A percentile compares a stretch with the other conserved stretches of the same genome.
phyloP scores from a whole-genome alignment of 495 filamentous ascomycete genomes.

The Penicillium crystallinum region DNA sequence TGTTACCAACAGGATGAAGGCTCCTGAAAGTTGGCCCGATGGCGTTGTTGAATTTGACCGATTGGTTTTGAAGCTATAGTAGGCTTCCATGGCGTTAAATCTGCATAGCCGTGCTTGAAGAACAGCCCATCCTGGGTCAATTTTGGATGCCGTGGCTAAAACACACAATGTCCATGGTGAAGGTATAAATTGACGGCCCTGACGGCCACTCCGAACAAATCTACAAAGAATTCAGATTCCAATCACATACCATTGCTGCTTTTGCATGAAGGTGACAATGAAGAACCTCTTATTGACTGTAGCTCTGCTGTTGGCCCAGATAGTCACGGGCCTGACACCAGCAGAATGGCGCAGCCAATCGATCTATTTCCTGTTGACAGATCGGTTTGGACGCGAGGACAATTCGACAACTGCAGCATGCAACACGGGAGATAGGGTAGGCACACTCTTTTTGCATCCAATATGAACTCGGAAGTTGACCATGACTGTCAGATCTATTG shows the following conservation, averaged over 20 bases:
- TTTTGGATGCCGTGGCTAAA: neutral
- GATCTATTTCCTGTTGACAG: conserved; percentile 72
- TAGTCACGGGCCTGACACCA: conserved; percentile 29
- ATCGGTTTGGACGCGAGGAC: conserved; percentile 66
- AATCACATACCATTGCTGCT: neutral
- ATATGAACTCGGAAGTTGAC: neutral
- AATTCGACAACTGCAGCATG: conserved; percentile 55
- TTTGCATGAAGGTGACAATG: neutral
- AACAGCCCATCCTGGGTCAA: neutral
- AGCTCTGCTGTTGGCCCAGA: conserved; percentile 8
- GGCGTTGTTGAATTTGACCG: neutral
- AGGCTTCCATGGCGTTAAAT: neutral
- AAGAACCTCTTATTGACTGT: neutral
- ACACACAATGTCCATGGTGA: neutral
- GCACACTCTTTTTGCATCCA: neutral
- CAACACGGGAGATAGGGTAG: conserved; percentile 39
- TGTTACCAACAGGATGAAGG: neutral
- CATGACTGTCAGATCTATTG: conserved; percentile 49
- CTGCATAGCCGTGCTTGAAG: neutral
- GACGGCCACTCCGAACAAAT: neutral
- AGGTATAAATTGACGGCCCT: neutral
- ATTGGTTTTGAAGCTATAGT: neutral
- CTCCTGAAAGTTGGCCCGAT: neutral
- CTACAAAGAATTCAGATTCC: neutral
- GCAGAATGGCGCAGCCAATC: conserved; percentile 58